Evolutionary conservation across 768 basidiomycete species (phyloP), one percentile per base, ranked within the genome.

Genomic region (Asterophora parasitica): DNA sequence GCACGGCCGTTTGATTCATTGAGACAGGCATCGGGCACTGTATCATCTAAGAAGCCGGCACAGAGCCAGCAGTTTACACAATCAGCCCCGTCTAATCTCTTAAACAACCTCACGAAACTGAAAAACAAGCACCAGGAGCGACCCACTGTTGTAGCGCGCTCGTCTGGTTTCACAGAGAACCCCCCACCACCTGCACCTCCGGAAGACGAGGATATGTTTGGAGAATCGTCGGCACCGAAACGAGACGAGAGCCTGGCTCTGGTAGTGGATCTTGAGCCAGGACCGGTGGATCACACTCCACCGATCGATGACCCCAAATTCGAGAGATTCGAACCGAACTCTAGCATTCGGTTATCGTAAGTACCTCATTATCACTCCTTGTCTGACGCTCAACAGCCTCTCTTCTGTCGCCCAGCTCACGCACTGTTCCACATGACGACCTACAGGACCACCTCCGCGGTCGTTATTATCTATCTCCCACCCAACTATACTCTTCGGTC

Each of bases 401-500:
- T n/a, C 23, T 48, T 6, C n/a, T 50, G 2, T 35, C 26, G 45
- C 23, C 31, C 61, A 95, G 88, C 32, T 83, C 86, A 17, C 88
- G 95, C 26, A 61, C 61, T 2, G 67, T 92, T 16, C 60, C 88
- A 2, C 85, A 97, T 60, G 79, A 85, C 20, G 82, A 85, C 53
- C 66, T 98, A 13, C 83, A 88, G 62, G 84, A 85, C 12, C 81
- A 94, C 65, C 72, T 99, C 20, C 71, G 75, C 30, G 90, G 83
- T 5, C 82, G 95, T 37, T 96, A 85, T 65, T 91, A 88, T 60
- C 74, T 99, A 36, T 84, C 92, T 0, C 92, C 93, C 0, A 94
- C 93, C 1, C 81, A 74, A 15, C 72, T 99, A 30, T 99, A 99
- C 68, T 92, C 92, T 7, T 78, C 84, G 38, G 76, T 92, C 35